A percentile compares a stretch with the other conserved stretches of the same genome.
Evolutionary conservation across 2,329 filamentous ascomycete genomes (phyloP).

Genomic region (Intubia oerlemansii): DNA sequence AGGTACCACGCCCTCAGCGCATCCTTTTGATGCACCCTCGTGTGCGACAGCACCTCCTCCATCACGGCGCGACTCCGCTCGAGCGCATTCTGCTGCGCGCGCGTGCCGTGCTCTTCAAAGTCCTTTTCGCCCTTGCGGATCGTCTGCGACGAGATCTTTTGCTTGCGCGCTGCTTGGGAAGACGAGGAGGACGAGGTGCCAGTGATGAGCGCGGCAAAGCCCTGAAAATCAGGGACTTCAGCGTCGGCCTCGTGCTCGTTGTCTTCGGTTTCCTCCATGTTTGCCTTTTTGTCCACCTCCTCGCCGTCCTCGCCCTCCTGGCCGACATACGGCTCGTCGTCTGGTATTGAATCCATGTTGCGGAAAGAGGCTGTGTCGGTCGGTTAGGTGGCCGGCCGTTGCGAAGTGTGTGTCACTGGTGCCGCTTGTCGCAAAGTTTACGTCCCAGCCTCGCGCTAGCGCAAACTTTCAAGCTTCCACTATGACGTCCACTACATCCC

Average conservation of each 20-base stretch:
- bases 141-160: constrained; percentile 32
- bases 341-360: too few species aligned
- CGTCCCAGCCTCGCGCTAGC: too few species aligned
- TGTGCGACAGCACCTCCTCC: constrained; percentile 66
- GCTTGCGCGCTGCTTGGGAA: constrained; percentile 18
- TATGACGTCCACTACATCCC: too few species aligned
- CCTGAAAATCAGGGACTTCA: constrained; percentile 70
- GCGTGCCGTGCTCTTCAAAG: constrained; percentile 82
- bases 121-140: constrained; percentile 93
- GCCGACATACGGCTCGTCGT: too few species aligned
- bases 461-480: too few species aligned
- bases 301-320: constrained; percentile 9
- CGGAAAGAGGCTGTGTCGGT: too few species aligned
- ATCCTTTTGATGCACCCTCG: constrained; percentile 49
- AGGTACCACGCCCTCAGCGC: constrained; percentile 54
- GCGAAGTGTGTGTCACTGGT: too few species aligned
- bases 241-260: constrained; percentile 8
- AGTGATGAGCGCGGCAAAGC: constrained; percentile 28
- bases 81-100: constrained; percentile 55
- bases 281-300: not conserved
- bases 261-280: constrained; percentile 5
- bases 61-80: constrained; percentile 70
- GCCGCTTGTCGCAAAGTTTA: too few species aligned
- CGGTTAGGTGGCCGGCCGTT: too few species aligned
- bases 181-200: not conserved